These are phyloP conservation scores for Gossypium schwendimanii DNA, from an alignment of 441 rosid species.

Conservation along the genomic window DNA sequence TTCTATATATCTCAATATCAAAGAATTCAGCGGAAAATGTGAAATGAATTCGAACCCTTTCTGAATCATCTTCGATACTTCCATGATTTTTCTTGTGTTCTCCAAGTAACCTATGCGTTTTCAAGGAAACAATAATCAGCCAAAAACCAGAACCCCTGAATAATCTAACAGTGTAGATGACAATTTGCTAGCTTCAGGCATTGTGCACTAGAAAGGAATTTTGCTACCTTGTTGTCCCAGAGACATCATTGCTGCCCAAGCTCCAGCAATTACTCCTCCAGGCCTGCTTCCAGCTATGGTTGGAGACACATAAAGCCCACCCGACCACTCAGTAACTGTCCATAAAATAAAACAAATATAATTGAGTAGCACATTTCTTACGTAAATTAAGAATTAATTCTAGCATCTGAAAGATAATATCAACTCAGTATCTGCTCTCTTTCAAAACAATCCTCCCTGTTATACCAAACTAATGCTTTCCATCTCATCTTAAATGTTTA, in stretches of 20 bases:
- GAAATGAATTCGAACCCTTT: conserved; percentile 45
- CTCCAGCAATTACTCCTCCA: conserved; percentile 81
- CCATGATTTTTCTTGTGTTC: conserved; percentile 69
- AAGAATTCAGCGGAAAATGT: neutral
- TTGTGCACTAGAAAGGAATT: conserved; percentile 3
- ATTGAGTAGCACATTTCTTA: neutral
- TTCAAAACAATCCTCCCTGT: neutral
- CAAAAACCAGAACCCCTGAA: conserved; percentile 5
- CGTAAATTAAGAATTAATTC: neutral
- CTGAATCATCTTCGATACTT: conserved; percentile 61
- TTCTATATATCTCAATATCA: conserved; percentile 1
- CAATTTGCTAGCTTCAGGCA: conserved; percentile 9
- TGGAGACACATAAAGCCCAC: conserved; percentile 87
- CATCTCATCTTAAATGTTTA: neutral
- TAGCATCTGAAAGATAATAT: neutral
- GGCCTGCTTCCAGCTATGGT: conserved; percentile 95
- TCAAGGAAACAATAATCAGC: conserved; percentile 21
- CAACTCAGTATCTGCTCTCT: neutral
- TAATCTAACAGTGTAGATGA: conserved; percentile 2
- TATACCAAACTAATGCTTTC: neutral
- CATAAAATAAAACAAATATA: conserved; percentile 11
- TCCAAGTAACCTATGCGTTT: conserved; percentile 61
- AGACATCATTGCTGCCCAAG: conserved; percentile 96
- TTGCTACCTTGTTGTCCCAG: conserved; percentile 73
- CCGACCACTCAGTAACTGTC: conserved; percentile 94